Evolutionary conservation across 1,284 basidiomycete species (phyloP), one percentile per base, ranked within the genome.

Genomic region (Cryptococcus sp.): DNA sequence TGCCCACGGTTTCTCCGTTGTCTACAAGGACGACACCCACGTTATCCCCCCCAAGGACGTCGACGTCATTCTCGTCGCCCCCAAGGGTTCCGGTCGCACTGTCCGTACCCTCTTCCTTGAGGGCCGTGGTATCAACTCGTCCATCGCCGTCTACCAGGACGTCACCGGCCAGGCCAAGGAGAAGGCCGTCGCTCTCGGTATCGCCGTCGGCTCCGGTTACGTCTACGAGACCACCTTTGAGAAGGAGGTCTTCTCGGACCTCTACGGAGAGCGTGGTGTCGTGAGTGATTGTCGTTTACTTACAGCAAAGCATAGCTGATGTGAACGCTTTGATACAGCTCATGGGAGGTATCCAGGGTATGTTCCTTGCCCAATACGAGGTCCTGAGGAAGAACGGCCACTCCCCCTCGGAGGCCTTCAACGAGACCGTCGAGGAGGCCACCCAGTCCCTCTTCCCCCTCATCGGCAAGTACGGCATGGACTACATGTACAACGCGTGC

Each of bases 81-180:
- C 95, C 74, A 99, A 99, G 83, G 96, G 96, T 64, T 98, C 95
- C 51, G 95, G 96, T 69, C 89, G 94, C 67, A 99, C 96, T 65
- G 95, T 99, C 80, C 93, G 96, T 76, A 96, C 94, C 50, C 91
- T 99, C 75, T 99, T 99, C 88, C 95, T 97, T 82, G 96, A 99
- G 85, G 96, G 95, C 68, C 91, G 94, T 75, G 96, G 74, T 68
- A 77, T 78, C 73, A 77, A 80, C 76, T 74, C 80, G 41, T 81
- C 80, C 68, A 76, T 81, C 60, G 81, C 81, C 67, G 81, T 82
- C 70, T 79, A 68, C 73, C 82, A 84, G 77, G 96, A 99, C 74
- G 93, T 98, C 60, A 93, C 93, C 60, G 96, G 96, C 74, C 89
- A 97, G 80, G 96, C 96, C 67, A 89, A 91, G 83, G 96, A 99